Evolutionary conservation across 176 grass and related monocot species (phyloP), one percentile per base, ranked within the genome.

Genomic region (Poa annua): DNA sequence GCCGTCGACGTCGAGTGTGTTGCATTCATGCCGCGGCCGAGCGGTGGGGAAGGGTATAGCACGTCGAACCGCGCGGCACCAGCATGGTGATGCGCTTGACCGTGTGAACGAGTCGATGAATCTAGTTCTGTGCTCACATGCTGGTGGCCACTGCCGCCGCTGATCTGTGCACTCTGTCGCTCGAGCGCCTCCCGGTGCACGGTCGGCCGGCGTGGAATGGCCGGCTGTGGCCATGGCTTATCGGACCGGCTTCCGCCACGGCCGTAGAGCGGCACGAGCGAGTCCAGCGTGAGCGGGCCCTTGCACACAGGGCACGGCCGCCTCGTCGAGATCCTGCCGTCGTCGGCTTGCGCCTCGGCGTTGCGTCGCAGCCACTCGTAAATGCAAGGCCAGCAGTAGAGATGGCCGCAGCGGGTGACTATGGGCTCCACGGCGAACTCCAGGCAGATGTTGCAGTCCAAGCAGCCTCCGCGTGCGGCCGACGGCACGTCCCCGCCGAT

Each of bases 331-430:
- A 48, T 61, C 44, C 33, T 62, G 39, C 20, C 80, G 45, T 11
- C 47, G 12, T 4, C 25, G 22, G 33, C 54, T 11, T 48, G 69
- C 8, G 57, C 41, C 41, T 59, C 85, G 56, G 14, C 26, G 66
- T 81, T 55, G n/a, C 25, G 80, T 80, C 87, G 70, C 61, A 99
- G 91, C 93, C 96, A 99, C 82, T 96, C 87, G 91, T 99, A 96
- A 50, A 99, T 99, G 91, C 96, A 99, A 50, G 93, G 85, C 93
- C 96, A 99, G 71, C 96, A 99, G 87, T 90, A 99, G 89, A 99
- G 91, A 62, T 96, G 96, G 52, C 96, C 96, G 64, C 96, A 99
- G 54, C 90, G 87, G 29, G 96, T 99, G 63, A 96, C 91, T 80
- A 99, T 93, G 47, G 96, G 93, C 73, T 99, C 91, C 48, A 62